Evolutionary conservation across 495 filamentous ascomycete genomes (phyloP), one percentile per base, ranked within the genome.

Genomic region (Paragyromitra xinjiangensis): DNA sequence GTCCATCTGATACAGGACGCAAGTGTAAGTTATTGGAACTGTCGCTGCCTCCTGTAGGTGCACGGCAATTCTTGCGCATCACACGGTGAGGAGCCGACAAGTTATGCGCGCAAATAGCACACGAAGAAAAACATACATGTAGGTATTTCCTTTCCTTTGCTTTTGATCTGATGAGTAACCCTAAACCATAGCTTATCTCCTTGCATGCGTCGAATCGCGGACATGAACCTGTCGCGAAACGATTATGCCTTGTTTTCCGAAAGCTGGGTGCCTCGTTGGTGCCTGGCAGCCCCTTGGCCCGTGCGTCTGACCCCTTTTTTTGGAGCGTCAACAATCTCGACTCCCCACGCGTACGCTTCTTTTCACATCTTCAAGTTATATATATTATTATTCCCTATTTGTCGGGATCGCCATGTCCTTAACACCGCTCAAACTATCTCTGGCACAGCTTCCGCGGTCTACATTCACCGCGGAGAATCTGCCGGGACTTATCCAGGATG

Each of bases 371-470:
- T 19, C 22, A 64, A 39, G 19, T 63, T 42, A 22, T 40, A 61
- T 69, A 26, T 24, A 7, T 55, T 64, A 64, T 22, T 64, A 55
- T 55, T 48, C 53, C 6, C 19, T 34, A 55, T 26, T 26, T 14
- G 50, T 58, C 51, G 14, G 39, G 19, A 50, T 50, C 64, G 6
- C 53, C 53, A 77, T 73, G 74, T 42, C 69, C 19, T 77, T 51
- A 34, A 61, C 50, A 40, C 50, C 74, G 19, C 69, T 77, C 45
- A 77, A 72, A 56, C 19, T 77, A 73, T 73, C 74, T 62, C 40
- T 77, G 74, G 51, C 61, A 24, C 74, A 77, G 50, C 69, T 77
- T 29, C 68, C 74, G 4, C 50, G 74, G 59, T 77, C 74, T 45
- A 26, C 26, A 8, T 77, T 77, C 34, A 77, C 74, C 51, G 42